Percentiles rank a stretch among this genome's conserved stretches.
Evolutionary conservation across 306 rosid species (phyloP).

Genomic region (Corylus americana): DNA sequence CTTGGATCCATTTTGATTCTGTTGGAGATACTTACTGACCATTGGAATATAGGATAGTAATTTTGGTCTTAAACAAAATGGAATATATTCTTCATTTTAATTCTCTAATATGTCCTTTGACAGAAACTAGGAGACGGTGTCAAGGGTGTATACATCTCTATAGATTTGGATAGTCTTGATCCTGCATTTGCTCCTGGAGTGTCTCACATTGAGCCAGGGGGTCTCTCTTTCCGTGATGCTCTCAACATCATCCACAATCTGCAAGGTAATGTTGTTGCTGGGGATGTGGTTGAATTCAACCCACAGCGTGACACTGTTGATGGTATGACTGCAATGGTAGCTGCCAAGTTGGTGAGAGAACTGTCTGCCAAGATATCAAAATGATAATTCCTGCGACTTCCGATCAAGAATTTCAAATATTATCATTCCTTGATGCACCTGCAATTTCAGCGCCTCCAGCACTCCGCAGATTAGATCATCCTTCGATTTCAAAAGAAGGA

Average conservation of each 20-base stretch:
- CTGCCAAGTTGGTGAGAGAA: constrained; percentile 94
- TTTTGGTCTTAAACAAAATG: neutral
- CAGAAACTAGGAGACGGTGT: constrained; percentile 97
- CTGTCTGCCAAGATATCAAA: constrained; percentile 82
- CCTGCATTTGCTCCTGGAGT: constrained; percentile 99
- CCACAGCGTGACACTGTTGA: constrained; percentile 95
- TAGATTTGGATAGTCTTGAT: constrained; percentile 88
- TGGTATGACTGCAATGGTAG: constrained; percentile 99
- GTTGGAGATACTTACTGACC: neutral
- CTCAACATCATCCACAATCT: constrained; percentile 93
- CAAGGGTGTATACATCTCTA: constrained; percentile 87
- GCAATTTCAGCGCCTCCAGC: constrained; percentile 13
- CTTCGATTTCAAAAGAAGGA: neutral
- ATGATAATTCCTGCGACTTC: constrained; percentile 27
- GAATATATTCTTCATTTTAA: constrained; percentile 1
- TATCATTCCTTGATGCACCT: constrained; percentile 10
- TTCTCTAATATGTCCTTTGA: constrained; percentile 22
- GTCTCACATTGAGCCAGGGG: constrained; percentile 96
- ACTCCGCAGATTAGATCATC: constrained; percentile 2
- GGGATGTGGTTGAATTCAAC: constrained; percentile 87
- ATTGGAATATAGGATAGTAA: neutral
- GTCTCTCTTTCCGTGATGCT: constrained; percentile 86
- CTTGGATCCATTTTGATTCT: neutral
- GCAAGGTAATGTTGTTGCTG: constrained; percentile 80
- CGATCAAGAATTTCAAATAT: neutral